Conservation (phyloP, 2,329 filamentous ascomycete species). For the Fusarium armeniacum region DNA sequence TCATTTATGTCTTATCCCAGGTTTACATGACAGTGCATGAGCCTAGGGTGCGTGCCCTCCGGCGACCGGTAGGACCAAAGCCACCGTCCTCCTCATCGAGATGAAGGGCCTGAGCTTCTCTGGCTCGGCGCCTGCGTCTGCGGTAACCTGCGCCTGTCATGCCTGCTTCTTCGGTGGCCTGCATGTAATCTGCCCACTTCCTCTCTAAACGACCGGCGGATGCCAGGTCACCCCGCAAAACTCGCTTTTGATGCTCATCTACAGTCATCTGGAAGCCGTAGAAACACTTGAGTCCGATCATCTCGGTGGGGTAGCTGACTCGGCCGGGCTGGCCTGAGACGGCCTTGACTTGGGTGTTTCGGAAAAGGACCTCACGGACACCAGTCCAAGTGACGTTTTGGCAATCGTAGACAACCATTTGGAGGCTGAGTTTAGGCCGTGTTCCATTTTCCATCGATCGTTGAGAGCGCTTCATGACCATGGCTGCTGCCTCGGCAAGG, state of each 20-base stretch:
- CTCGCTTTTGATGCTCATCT: conserved; percentile 90
- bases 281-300: conserved; percentile 91
- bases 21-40: conserved; percentile 75
- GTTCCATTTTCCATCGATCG: conserved; percentile 57
- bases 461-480: conserved; percentile 75
- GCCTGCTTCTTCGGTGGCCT: conserved; percentile 87
- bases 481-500: conserved; percentile 85
- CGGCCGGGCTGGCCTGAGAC: conserved; percentile 57
- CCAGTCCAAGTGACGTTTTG: conserved; percentile 93
- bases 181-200: conserved; percentile 96
- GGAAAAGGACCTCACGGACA: conserved; percentile 85
- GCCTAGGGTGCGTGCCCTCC: conserved; percentile 74
- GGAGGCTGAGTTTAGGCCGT: conserved; percentile 73
- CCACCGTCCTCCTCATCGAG: conserved; percentile 83
- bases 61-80: conserved; percentile 64
- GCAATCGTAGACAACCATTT: conserved; percentile 90
- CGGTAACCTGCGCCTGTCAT: conserved; percentile 75
- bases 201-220: conserved; percentile 84
- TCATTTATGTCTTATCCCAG: conserved; percentile 9
- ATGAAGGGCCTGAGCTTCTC: conserved; percentile 85
- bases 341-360: conserved; percentile 81
- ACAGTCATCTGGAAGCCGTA: conserved; percentile 96
- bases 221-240: conserved; percentile 80
- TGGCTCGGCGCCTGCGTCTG: conserved; percentile 79
- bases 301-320: conserved; percentile 77